Evolutionary conservation across 2,329 filamentous ascomycete genomes (phyloP).

Genomic region (Hymenoscyphus repandus): DNA sequence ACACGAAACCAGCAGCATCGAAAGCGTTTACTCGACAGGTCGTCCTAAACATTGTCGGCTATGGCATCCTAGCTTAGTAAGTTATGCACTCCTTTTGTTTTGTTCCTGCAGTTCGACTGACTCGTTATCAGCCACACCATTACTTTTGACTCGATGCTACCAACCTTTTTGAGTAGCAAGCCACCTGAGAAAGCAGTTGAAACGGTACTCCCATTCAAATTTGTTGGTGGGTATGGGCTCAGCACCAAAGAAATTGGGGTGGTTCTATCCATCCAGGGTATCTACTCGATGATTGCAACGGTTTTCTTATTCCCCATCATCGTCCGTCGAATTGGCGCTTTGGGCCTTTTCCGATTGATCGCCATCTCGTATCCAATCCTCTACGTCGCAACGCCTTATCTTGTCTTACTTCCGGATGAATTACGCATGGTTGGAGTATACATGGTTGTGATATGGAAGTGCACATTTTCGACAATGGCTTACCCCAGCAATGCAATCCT

Average conservation of each 20-base stretch:
- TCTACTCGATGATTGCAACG: slow-evolving; percentile 76
- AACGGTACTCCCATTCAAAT: slow-evolving; percentile 72
- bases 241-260: slow-evolving; percentile 79
- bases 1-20: slow-evolving; percentile 37
- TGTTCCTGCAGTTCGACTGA: slow-evolving; percentile 18
- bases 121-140: slow-evolving; percentile 73
- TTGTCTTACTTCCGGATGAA: slow-evolving; percentile 71
- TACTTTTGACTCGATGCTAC: slow-evolving; percentile 89
- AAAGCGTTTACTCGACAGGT: slow-evolving; percentile 80
- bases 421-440: slow-evolving; percentile 73
- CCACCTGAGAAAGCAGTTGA: slow-evolving; percentile 33
- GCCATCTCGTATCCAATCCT: slow-evolving; percentile 80
- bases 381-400: slow-evolving; percentile 83
- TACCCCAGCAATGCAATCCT: slow-evolving; percentile 90
- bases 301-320: slow-evolving; percentile 78
- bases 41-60: slow-evolving; percentile 80
- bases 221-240: slow-evolving; percentile 80
- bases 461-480: slow-evolving; percentile 83
- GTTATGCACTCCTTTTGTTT: slow-evolving; percentile 35
- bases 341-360: slow-evolving; percentile 76
- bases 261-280: slow-evolving; percentile 81
- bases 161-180: slow-evolving; percentile 64
- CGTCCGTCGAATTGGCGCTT: slow-evolving; percentile 67
- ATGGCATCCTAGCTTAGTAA: slow-evolving; percentile 92
- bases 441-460: slow-evolving; percentile 79